A percentile compares a stretch with the other conserved stretches of the same genome.
Conservation (phyloP, 352 stramenopile genomes). For the Elongisporangium anandrum region DNA sequence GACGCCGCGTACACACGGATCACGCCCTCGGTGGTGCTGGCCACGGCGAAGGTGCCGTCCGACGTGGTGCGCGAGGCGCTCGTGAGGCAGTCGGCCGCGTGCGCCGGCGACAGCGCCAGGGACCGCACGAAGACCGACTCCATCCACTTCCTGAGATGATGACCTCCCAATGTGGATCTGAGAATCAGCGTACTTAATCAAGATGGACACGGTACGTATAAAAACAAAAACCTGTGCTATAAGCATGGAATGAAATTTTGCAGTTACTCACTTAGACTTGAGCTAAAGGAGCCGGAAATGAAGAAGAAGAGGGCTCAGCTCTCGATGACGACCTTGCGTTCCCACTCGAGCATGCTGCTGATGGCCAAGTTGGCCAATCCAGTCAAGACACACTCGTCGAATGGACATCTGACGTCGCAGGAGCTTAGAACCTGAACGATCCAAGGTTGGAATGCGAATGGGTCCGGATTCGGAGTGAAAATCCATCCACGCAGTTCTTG, state of each 20-base stretch:
- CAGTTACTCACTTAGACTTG: no score
- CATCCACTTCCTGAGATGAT: conserved; percentile 21
- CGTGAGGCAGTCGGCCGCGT: conserved; percentile 40
- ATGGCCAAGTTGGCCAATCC: not conserved
- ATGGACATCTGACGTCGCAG: no score
- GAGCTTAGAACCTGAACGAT: no score
- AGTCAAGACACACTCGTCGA: not conserved
- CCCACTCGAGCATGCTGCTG: not conserved
- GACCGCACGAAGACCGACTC: conserved; percentile 68
- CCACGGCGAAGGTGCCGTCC: conserved; percentile 73
- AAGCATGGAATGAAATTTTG: no score
- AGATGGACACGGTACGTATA: no score
- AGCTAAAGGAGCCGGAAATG: no score
- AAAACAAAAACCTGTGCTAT: no score
- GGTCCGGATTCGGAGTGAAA: no score
- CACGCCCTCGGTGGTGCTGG: conserved; percentile 51
- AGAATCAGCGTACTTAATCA: not conserved
- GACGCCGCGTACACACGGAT: conserved; percentile 81
- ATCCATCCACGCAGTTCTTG: no score
- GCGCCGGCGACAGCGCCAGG: conserved; percentile 30
- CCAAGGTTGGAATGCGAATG: no score
- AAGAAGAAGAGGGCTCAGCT: no score
- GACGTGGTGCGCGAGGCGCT: conserved; percentile 58
- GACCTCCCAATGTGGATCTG: not conserved
- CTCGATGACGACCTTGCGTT: not conserved